Evolutionary conservation across 1,139 yeast genomes (phyloP), one percentile per base, ranked within the genome.

Genomic region (Pneumocystis carinii): DNA sequence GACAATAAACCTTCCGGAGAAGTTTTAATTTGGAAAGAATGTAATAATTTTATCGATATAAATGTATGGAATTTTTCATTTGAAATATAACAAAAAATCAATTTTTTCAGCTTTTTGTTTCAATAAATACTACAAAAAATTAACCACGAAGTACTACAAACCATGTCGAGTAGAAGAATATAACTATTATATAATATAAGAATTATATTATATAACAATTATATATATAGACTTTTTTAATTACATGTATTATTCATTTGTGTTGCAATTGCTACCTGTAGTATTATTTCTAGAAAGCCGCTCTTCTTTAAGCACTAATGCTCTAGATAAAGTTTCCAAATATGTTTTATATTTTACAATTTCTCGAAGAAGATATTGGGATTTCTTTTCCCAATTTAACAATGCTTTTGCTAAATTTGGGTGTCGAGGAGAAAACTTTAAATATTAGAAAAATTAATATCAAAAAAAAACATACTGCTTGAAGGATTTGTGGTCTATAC

Each of bases 301-400:
- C 48, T 60, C 37, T 12, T 56, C 36, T 27, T 53, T 60, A 17
- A 37, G 29, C 38, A 69, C 68, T 15, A 37, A 19, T 29, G 74
- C 75, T 48, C 67, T 60, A 59, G 67, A 66, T 61, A 74, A 66
- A 1, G 71, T 68, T 38, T 68, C 63, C 32, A 69, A 67, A 64
- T 75, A 74, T 10, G 70, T 66, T 17, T 68, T 69, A 65, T 73
- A 74, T 67, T 73, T 74, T 63, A 70, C 70, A 15, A 70, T 68
- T 66, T 74, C 75, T 38, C 68, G 67, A 61, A 71, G 66, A 62
- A 75, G 64, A 62, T 71, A 71, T 59, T 70, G 72, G 15, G 71
- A 69, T 60, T 71, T 69, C 59, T 68, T 67, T 59, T 73, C 75
- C 76, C 76, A 75, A 64, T 75, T 75, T 59, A 66, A 48, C 61